Base-by-base conservation (phyloP, 176 grass and related monocot species). In the Alopecurus myosuroides region DNA sequence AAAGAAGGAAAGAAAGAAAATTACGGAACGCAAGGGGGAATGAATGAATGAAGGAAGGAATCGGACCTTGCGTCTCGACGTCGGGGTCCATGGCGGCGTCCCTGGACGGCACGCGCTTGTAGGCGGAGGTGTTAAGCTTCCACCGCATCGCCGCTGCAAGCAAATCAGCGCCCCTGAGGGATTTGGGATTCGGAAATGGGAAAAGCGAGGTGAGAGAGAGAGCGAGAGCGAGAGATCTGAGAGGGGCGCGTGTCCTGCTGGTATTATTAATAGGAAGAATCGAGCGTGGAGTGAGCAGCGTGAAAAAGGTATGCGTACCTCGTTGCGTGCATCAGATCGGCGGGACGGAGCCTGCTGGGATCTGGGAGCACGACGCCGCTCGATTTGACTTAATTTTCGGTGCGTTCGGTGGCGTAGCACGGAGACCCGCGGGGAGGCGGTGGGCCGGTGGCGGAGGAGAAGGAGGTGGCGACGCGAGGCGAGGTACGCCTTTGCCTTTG, bases 51-150 rank as follows among this genome's bases (percentile, higher is more conserved):
- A 0, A 9, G n/a, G 8, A 0, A n/a, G 12, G 1, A 11, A 4
- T 37, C 76, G 66, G 76, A 95, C 96, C 84, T 81, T 81, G 78
- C 28, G 77, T 90, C 66, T 98, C 96, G 73, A 90, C 65, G 52
- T 90, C 93, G 48, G 49, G 85, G 67, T 95, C 93, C 76, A 86
- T 83, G 51, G 55, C 58, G 13, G 87, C 77, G 19, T 98, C 96
- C 68, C 88, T 90, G 23, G 91, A 90, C 64, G 93, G 70, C 89
- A 94, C 86, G 80, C 96, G 86, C 91, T 98, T 98, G 91, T 98
- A 95, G 11, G 76, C 93, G 13, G 93, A 87, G 23, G 84, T 92
- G 81, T 85, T 91, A 85, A 94, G 79, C 82, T 94, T 97, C 94
- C 89, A 97, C 79, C 85, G 89, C 94, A 97, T 97, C 79, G 81